These are phyloP conservation scores for Lasiodiplodia theobromae DNA, from an alignment of 2,329 filamentous ascomycete genomes.

Conservation along the genomic window DNA sequence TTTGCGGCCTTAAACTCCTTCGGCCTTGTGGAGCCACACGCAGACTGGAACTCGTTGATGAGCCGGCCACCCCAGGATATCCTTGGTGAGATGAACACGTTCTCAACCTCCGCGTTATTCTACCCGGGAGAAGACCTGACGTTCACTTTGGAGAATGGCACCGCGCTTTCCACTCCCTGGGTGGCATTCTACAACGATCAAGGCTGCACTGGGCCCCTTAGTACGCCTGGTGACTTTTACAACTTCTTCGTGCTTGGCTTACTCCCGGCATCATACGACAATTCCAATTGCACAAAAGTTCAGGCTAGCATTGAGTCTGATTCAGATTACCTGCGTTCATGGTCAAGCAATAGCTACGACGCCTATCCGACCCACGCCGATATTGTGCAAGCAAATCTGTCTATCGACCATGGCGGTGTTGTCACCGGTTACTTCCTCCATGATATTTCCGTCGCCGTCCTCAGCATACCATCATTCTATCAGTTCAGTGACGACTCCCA, in stretches of 20 bases:
- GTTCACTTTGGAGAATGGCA: constrained; percentile 42
- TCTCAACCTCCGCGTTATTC: constrained; percentile 37
- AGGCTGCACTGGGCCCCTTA: constrained; percentile 39
- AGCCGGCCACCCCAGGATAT: constrained; percentile 38
- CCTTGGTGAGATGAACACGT: constrained; percentile 37
- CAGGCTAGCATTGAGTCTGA: neutral
- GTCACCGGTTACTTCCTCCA: constrained; percentile 54
- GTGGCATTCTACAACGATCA: constrained; percentile 36
- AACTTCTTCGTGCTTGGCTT: constrained; percentile 52
- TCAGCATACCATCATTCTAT: constrained; percentile 52
- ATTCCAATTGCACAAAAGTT: neutral
- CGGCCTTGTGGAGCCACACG: constrained; percentile 50
- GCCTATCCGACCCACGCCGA: constrained; percentile 39
- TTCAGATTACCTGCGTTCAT: constrained; percentile 27
- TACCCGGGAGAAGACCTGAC: constrained; percentile 36
- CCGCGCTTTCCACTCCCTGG: constrained; percentile 35
- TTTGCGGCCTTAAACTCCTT: constrained; percentile 39
- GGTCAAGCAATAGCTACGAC: constrained; percentile 33
- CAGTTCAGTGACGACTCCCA: constrained; percentile 33
- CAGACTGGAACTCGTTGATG: constrained; percentile 50
- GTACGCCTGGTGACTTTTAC: constrained; percentile 53
- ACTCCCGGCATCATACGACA: constrained; percentile 35
- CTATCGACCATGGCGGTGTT: constrained; percentile 33
- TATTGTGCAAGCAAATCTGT: constrained; percentile 36
- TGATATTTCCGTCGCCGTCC: constrained; percentile 48